phyloP scores from a whole-genome alignment of 2,329 filamentous ascomycete species.

The Arthrocladium fulminans region DNA sequence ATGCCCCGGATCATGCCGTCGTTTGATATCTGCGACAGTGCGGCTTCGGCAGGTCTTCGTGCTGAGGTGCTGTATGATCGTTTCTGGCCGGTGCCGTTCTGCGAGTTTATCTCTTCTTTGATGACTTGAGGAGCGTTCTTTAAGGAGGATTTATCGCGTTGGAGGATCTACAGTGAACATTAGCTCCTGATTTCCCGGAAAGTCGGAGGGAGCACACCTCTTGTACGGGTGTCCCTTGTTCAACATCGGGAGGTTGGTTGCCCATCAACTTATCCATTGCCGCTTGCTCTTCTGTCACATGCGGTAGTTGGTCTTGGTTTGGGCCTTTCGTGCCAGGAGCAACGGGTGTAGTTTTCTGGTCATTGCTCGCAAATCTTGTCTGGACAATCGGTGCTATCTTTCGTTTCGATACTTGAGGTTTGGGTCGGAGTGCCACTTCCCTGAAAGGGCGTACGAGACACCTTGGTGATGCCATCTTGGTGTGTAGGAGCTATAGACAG shows the following conservation, averaged over 20 bases:
- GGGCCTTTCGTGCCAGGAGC: conserved; percentile 32
- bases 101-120: conserved; percentile 48
- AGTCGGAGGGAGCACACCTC: conserved; percentile 42
- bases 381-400: conserved; percentile 21
- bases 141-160: conserved; percentile 52
- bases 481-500: neutral
- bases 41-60: conserved; percentile 29
- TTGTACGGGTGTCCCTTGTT: conserved; percentile 57
- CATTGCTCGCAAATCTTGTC: conserved; percentile 21
- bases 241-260: conserved; percentile 50
- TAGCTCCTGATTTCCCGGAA: neutral
- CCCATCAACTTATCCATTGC: conserved; percentile 51
- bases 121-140: conserved; percentile 60
- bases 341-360: conserved; percentile 21
- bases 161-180: conserved; percentile 47
- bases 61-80: conserved; percentile 52
- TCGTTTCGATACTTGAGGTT: conserved; percentile 18
- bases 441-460: conserved; percentile 40
- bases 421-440: conserved; percentile 19
- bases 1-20: conserved; percentile 20
- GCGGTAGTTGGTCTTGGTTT: conserved; percentile 46
- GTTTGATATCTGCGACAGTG: conserved; percentile 1
- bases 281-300: conserved; percentile 58
- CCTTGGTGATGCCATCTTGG: conserved; percentile 39
- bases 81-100: conserved; percentile 32